Evolutionary conservation across 345 rosid species (phyloP).

Genomic region (Adansonia digitata): DNA sequence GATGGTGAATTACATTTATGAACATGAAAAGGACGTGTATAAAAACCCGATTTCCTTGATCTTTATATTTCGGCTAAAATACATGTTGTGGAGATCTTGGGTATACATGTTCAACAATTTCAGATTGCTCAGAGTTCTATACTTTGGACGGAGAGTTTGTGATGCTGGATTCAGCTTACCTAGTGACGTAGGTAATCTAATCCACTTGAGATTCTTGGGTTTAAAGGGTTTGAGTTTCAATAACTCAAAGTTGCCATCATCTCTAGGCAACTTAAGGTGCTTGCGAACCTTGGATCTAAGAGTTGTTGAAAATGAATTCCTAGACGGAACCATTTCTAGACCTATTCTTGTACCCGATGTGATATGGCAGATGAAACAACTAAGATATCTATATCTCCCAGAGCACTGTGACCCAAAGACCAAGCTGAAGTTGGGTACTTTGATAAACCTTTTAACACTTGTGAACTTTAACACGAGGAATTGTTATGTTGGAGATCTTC

Average conservation of each 20-base stretch:
- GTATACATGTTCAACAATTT: too few relatives aligned
- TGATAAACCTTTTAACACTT: neutral
- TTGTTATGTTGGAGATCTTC: neutral
- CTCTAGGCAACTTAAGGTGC: too few relatives aligned
- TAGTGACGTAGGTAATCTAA: constrained; percentile 25
- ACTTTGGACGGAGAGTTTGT: too few relatives aligned
- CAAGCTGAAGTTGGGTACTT: neutral
- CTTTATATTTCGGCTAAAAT: too few relatives aligned
- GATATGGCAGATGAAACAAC: neutral
- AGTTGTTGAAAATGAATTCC: neutral
- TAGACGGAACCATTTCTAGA: too few relatives aligned
- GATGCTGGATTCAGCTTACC: too few relatives aligned
- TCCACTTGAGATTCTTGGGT: constrained; percentile 28
- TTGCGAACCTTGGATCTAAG: constrained; percentile 16
- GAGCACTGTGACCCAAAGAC: neutral
- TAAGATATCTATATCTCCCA: constrained; percentile 11
- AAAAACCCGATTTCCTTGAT: too few relatives aligned
- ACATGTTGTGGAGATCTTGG: too few relatives aligned
- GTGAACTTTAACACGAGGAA: neutral
- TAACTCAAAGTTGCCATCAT: too few relatives aligned
- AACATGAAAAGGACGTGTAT: too few relatives aligned
- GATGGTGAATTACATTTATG: too few relatives aligned
- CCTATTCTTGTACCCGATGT: neutral
- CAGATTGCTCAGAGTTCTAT: too few relatives aligned
- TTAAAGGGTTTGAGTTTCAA: neutral